These are phyloP conservation scores for Bombardia bombarda DNA, from an alignment of 495 filamentous ascomycete species.

Conservation along the genomic window DNA sequence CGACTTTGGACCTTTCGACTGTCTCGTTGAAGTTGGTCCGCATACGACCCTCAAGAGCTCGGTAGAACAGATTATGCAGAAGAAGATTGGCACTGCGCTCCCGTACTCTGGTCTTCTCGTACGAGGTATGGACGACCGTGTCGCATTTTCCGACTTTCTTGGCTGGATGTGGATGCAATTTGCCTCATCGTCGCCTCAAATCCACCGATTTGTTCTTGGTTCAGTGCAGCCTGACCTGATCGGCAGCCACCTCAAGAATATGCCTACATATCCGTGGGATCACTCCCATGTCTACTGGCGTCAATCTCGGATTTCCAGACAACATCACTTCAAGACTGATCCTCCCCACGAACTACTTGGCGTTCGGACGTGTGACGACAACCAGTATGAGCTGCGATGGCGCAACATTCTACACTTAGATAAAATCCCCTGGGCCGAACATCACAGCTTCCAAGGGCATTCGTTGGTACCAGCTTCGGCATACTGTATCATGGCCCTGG, in stretches of 20 bases:
- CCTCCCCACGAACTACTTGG: conserved; percentile 42
- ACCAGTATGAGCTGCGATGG: conserved; percentile 31
- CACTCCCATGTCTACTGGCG: conserved; percentile 36
- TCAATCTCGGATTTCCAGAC: conserved; percentile 40
- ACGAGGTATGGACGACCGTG: conserved; percentile 28
- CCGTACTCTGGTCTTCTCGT: conserved; percentile 34
- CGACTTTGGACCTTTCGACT: conserved; percentile 29
- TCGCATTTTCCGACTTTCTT: conserved; percentile 37
- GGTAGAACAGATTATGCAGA: conserved; percentile 31
- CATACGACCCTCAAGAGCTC: conserved; percentile 47
- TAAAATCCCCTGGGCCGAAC: conserved; percentile 31
- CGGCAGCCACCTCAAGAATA: conserved; percentile 17
- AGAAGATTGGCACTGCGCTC: conserved; percentile 10
- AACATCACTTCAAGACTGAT: conserved; percentile 32
- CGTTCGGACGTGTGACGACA: conserved; percentile 34
- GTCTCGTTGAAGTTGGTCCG: conserved; percentile 48
- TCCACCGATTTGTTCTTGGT: conserved; percentile 28
- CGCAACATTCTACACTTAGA: conserved; percentile 41
- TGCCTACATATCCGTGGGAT: conserved; percentile 43
- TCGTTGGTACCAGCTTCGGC: conserved; percentile 36
- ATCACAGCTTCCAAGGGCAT: conserved; percentile 37
- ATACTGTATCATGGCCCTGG: conserved; percentile 36
- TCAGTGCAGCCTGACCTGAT: conserved; percentile 19
- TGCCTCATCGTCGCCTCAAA: conserved; percentile 13
- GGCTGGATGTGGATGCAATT: conserved; percentile 43